These are phyloP conservation scores for Middelhovenomyces tepae DNA, from an alignment of 805 yeast genomes.

Conservation along the genomic window DNA sequence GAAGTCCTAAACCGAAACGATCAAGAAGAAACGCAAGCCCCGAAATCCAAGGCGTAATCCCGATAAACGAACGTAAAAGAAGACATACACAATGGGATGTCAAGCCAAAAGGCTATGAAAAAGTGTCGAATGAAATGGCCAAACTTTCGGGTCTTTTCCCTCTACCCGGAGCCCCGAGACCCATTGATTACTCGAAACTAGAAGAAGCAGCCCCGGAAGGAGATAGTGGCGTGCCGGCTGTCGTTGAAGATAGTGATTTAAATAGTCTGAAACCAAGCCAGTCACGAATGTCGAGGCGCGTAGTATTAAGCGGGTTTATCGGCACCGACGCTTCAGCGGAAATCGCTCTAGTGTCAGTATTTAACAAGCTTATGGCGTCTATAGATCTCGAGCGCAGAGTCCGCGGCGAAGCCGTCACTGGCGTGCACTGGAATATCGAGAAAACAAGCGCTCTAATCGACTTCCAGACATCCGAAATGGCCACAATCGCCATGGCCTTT, in stretches of 20 bases:
- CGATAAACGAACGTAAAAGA: constrained; percentile 45
- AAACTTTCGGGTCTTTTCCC: constrained; percentile 74
- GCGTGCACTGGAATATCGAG: too few relatives aligned
- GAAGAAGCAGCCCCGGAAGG: background rate
- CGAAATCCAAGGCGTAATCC: constrained; percentile 30
- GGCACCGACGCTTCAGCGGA: background rate
- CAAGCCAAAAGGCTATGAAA: constrained; percentile 64
- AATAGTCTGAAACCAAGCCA: constrained; percentile 8
- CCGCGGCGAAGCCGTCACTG: too few relatives aligned
- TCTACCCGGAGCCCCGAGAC: constrained; percentile 50
- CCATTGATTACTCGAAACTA: constrained; percentile 5
- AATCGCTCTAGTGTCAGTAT: too few relatives aligned
- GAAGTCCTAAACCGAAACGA: constrained; percentile 1
- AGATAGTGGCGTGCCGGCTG: background rate
- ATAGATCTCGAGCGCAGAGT: constrained; percentile 9
- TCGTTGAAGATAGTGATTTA: background rate
- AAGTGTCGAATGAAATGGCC: constrained; percentile 65
- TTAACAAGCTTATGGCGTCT: constrained; percentile 6
- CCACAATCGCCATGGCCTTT: constrained; percentile 44
- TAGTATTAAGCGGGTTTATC: constrained; percentile 2
- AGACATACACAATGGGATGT: constrained; percentile 58
- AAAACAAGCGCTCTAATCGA: too few relatives aligned
- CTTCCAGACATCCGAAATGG: constrained; percentile 41
- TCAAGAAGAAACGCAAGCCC: constrained; percentile 14
- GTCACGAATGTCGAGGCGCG: constrained; percentile 3